A percentile compares a stretch with the other conserved stretches of the same genome.
phyloP scores from a whole-genome alignment of 2,329 filamentous ascomycete species.

The Penicillium psychrosexuale region DNA sequence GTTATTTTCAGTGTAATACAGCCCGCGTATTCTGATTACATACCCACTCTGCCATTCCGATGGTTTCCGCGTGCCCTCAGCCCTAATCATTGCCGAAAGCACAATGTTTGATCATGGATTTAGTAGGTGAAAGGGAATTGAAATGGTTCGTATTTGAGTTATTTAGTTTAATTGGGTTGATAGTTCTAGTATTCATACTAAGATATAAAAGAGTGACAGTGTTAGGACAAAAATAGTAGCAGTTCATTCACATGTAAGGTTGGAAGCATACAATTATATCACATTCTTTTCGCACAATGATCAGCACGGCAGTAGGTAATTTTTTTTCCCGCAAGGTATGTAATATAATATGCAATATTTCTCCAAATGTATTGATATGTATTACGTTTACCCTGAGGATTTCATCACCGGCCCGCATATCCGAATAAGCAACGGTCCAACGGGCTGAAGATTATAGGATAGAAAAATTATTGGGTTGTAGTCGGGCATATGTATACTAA shows the following conservation, averaged over 20 bases:
- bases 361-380: neutral
- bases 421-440: conserved; percentile 6
- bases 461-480: neutral
- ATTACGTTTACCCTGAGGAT: conserved; percentile 5
- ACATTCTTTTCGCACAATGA: conserved; percentile 20
- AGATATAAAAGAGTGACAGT: neutral
- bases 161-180: neutral
- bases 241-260: conserved; percentile 1
- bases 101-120: neutral
- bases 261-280: neutral
- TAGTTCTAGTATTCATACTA: neutral
- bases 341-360: neutral
- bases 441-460: neutral
- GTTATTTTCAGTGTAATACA: conserved; percentile 9
- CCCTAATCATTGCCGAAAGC: conserved; percentile 24
- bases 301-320: neutral
- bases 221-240: neutral
- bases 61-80: conserved; percentile 27
- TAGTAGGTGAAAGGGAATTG: neutral
- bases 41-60: conserved; percentile 22
- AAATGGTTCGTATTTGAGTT: neutral
- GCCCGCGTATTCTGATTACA: conserved; percentile 24
- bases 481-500: neutral
- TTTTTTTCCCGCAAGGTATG: neutral
- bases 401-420: conserved; percentile 7